These are phyloP conservation scores for Prunus mira DNA, from an alignment of 306 rosid genomes.

Conservation along the genomic window DNA sequence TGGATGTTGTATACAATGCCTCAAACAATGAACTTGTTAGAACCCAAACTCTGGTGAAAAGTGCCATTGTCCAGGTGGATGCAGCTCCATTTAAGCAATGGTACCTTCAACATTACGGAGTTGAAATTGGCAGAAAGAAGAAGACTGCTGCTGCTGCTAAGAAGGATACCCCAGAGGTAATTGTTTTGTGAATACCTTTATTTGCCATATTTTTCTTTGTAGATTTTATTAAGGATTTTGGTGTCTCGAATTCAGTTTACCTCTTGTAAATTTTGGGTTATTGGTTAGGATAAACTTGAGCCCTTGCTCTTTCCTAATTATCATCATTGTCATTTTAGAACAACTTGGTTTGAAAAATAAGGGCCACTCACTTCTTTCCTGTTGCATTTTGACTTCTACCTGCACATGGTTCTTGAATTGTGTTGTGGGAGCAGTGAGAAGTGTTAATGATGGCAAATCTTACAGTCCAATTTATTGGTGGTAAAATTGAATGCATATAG, in stretches of 20 bases:
- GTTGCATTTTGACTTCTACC: background rate
- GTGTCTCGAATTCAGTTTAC: no score
- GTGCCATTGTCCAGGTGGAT: constrained; percentile 43
- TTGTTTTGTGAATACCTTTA: background rate
- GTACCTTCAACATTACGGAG: constrained; percentile 42
- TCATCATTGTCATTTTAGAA: background rate
- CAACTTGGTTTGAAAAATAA: background rate
- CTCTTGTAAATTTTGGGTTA: no score
- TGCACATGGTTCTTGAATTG: background rate
- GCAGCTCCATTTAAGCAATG: constrained; percentile 49
- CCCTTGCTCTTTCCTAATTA: background rate
- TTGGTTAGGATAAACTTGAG: background rate
- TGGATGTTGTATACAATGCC: constrained; percentile 47
- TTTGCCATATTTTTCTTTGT: background rate
- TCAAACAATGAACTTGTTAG: constrained; percentile 50
- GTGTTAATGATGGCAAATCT: background rate
- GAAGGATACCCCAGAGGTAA: constrained; percentile 42
- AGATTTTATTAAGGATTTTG: no score
- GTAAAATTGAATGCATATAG: background rate
- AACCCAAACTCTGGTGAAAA: constrained; percentile 45
- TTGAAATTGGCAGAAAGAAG: constrained; percentile 44
- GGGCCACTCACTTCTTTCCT: background rate
- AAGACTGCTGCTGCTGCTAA: constrained; percentile 29
- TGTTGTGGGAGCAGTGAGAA: background rate
- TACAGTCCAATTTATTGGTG: background rate